Evolutionary conservation across 2,329 filamentous ascomycete genomes (phyloP), one percentile per base, ranked within the genome.

Genomic region (Coniochaeta sp.): DNA sequence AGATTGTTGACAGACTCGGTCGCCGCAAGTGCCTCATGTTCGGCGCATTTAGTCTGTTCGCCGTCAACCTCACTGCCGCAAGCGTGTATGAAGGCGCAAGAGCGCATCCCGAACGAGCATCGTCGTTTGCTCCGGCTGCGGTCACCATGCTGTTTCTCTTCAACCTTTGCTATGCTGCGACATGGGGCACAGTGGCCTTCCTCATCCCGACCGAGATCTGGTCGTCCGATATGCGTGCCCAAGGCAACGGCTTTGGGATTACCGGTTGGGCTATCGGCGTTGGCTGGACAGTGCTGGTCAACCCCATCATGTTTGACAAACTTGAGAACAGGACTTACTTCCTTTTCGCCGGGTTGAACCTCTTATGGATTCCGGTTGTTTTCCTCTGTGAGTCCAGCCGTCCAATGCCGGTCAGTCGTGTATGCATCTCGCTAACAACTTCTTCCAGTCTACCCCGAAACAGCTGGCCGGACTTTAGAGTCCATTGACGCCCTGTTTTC

Each of bases 241-340:
- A 81, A 59, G 80, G 79, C 7, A 79, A 81, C 58, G 77, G 76
- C 7, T 81, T 82, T 55, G 75, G 75, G 16, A 79, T 83, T 53
- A 76, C 76, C 2, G 78, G 79, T 1, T 83, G 79, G 79, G 78
- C 79, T 16, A 71, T 80, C 52, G 79, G 78, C 33, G 73, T 77
- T 8, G 78, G 78, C 31, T 73, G 75, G 72, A 79, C 77, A 1
- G 70, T 70, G 2, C 66, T 80, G 46, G 71, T 79, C 54, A 80
- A 65, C 56, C 74, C 74, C 24, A 74, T 79, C 60, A 76, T 81
- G 70, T 75, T 80, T 53, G 63, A 59, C 38, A 63, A 63, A n/a
- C 57, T 78, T 20, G 65, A 69, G 53, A 74, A 68, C 55, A 67
- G 71, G 8, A 78, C 73, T 0, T 79, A 78, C 56, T 72, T 79